A percentile compares a stretch with the other conserved stretches of the same genome.
These are phyloP conservation scores for Vitis hybrid DNA, from an alignment of 177 flowering plant species.

Conservation along the genomic window DNA sequence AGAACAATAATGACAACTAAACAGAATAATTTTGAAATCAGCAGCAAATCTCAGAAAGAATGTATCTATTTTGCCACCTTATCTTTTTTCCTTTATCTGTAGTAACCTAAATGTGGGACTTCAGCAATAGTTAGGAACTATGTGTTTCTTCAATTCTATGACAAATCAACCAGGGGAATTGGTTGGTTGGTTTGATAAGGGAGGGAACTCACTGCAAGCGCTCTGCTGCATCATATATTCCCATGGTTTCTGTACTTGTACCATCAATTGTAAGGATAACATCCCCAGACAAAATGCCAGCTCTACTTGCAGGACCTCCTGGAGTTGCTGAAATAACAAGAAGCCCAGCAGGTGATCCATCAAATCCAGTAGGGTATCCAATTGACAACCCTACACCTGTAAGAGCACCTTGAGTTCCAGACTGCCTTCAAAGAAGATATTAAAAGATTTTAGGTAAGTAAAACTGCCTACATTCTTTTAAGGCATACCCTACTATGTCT, in stretches of 20 bases:
- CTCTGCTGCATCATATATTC: constrained; percentile 94
- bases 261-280: constrained; percentile 74
- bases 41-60: no score
- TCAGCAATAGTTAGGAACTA: no score
- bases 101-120: no score
- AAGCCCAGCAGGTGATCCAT: constrained; percentile 65
- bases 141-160: no score
- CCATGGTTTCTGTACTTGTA: constrained; percentile 72
- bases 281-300: constrained; percentile 86
- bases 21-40: no score
- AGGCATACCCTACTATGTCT: background rate
- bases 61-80: no score
- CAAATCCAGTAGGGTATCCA: constrained; percentile 65
- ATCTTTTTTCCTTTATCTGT: no score
- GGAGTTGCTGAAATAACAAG: constrained; percentile 88
- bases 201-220: constrained; percentile 71
- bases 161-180: no score
- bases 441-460: background rate
- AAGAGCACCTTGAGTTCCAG: constrained; percentile 94
- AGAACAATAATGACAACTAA: no score
- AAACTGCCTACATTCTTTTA: background rate
- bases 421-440: constrained; percentile 81
- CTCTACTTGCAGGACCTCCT: constrained; percentile 90
- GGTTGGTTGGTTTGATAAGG: background rate
- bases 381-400: constrained; percentile 97